Base-by-base conservation (phyloP, 2,329 filamentous ascomycete species). In the Didymellaceae sp. region DNA sequence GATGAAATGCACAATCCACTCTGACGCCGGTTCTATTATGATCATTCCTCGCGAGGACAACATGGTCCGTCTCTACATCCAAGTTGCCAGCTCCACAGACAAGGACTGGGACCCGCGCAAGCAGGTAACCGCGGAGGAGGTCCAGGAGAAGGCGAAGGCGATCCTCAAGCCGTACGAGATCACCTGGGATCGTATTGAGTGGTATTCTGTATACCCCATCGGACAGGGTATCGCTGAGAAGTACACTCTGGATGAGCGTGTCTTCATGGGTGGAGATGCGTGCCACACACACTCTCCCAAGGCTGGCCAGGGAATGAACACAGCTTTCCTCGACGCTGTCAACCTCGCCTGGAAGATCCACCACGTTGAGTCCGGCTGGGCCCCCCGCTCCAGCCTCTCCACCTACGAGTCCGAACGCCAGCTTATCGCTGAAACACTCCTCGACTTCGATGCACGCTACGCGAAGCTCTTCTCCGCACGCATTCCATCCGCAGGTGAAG, bases 331-430 rank as follows among this genome's bases (percentile, higher is more conserved):
- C 38, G 78, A 81, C 63, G 91, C 91, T 0, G 84, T 91, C 53
- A 97, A 97, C 72, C 80, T 97, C 31, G 92, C 92, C 6, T 97
- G 92, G 92, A 97, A 97, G 78, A 89, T 97, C 42, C 92, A 96
- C 69, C 86, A 89, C 26, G 93, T 97, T 8, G 91, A 96, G 70
- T 81, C 82, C 20, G 91, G 91, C 10, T 90, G 96, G 60, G 90
- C 91, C 1, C 77, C 86, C 22, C 87, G 89, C 54, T 83, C 84
- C 3, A 80, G 94, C 14, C 82, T 97, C 41, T 83, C 86, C 55
- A 94, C 92, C 0, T 97, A 97, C 71, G 90, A 97, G 75, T 80
- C 82, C 2, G 92, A 97, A 75, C 87, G 92, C 49, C 92, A 90
- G 70, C 81, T 88, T 48, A 87, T 95, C 32, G 93, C 93, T 5